A percentile compares a stretch with the other conserved stretches of the same genome.
phyloP scores from a whole-genome alignment of 352 stramenopile species.

The Pythium volutum region DNA sequence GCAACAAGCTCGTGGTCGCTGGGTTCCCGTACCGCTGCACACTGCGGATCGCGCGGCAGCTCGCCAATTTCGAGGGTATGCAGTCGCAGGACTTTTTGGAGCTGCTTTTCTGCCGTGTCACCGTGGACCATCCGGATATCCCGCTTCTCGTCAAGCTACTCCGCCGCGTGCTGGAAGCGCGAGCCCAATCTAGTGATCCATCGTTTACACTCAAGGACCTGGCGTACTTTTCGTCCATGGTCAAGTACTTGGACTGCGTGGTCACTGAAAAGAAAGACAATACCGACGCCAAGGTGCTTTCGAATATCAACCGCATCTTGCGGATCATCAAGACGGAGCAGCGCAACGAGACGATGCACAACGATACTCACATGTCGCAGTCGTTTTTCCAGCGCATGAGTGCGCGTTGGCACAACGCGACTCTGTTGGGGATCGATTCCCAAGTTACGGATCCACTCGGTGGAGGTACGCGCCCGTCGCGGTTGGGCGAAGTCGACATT shows the following conservation, averaged over 20 bases:
- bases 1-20: constrained; percentile 65
- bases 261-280: constrained; percentile 20
- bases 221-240: constrained; percentile 61
- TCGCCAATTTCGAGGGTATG: constrained; percentile 68
- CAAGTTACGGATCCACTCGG: neutral
- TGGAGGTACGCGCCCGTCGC: neutral
- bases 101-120: constrained; percentile 68
- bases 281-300: constrained; percentile 45
- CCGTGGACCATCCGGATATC: constrained; percentile 66
- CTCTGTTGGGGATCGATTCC: constrained; percentile 39
- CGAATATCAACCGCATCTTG: constrained; percentile 72
- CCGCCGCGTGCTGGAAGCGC: constrained; percentile 68
- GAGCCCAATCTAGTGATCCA: constrained; percentile 26
- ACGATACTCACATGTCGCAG: constrained; percentile 34
- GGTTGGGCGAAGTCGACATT: constrained; percentile 20
- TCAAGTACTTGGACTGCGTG: constrained; percentile 28
- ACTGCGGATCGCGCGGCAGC: constrained; percentile 52
- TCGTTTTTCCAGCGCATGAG: constrained; percentile 65
- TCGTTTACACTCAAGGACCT: constrained; percentile 60
- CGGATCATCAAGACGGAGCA: constrained; percentile 67
- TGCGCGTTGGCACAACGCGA: constrained; percentile 68
- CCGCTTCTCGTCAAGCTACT: constrained; percentile 66
- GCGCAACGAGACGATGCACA: constrained; percentile 32
- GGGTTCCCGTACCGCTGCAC: constrained; percentile 71
- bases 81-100: constrained; percentile 69